These are phyloP conservation scores for Thraustochytrium sp. DNA, from an alignment of 352 stramenopile genomes.

Conservation along the genomic window DNA sequence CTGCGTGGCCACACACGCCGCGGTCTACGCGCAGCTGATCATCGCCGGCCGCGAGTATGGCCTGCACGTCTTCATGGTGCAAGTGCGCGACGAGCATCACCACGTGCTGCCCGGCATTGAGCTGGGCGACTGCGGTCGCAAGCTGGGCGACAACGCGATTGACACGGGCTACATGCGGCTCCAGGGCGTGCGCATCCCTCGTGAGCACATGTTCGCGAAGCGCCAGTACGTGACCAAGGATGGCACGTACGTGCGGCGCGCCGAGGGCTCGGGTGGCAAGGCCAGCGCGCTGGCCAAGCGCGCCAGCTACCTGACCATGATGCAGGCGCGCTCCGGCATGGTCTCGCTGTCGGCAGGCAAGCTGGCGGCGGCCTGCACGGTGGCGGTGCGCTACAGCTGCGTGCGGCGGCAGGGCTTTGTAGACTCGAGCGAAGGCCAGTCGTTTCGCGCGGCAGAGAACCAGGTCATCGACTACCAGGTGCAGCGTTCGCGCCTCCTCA, in stretches of 20 bases:
- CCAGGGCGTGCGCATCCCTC: conserved; percentile 72
- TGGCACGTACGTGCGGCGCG: background rate
- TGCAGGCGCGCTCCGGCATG: conserved; percentile 31
- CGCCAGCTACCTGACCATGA: conserved; percentile 46
- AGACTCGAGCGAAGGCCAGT: conserved; percentile 10
- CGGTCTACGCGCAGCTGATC: conserved; percentile 87
- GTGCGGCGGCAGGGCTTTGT: conserved; percentile 41
- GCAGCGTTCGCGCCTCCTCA: conserved; percentile 41
- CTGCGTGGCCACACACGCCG: conserved; percentile 84
- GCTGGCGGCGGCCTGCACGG: conserved; percentile 42
- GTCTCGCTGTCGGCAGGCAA: background rate
- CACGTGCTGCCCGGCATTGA: conserved; percentile 70
- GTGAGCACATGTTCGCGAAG: conserved; percentile 46
- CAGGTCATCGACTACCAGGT: conserved; percentile 46
- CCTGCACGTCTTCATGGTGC: conserved; percentile 92
- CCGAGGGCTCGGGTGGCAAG: background rate
- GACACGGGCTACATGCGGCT: conserved; percentile 82
- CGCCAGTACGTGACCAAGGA: conserved; percentile 9
- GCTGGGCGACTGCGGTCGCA: conserved; percentile 81
- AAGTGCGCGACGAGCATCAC: conserved; percentile 73
- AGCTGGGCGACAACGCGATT: conserved; percentile 79
- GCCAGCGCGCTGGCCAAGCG: conserved; percentile 27
- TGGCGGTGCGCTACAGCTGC: conserved; percentile 45
- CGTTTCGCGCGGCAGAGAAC: conserved; percentile 29
- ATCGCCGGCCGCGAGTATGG: conserved; percentile 64